Evolutionary conservation across 495 filamentous ascomycete species (phyloP), one percentile per base, ranked within the genome.

Genomic region (Penicillium steckii): DNA sequence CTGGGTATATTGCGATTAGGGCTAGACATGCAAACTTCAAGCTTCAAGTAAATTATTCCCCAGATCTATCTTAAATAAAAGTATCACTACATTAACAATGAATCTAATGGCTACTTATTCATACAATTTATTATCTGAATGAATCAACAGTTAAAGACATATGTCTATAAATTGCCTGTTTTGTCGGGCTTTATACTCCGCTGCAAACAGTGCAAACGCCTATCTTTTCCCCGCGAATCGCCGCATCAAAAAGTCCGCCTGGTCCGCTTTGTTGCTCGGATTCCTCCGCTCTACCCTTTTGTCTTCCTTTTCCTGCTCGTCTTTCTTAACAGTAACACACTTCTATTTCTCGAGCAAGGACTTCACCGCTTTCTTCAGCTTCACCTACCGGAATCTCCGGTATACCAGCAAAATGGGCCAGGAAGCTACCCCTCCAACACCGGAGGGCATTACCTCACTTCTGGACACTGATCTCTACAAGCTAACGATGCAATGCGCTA

Each of bases 391-490:
- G 43, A 29, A 27, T 7, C 32, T 37, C 59, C 30, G 49, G 45
- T 18, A 25, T 33, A 43, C 26, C 51, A 46, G 8, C 53, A 68
- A 10, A 49, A 73, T 75, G 72, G 56, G 47, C 53, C 56, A 69
- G 44, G 54, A 64, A 37, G 57, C 25, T n/a, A 52, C 61, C 47
- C 50, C 68, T 58, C 53, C 61, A 32, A 50, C 57, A 44, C 78
- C 81, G n/a, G 80, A 82, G 59, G 92, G 91, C 30, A 84, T 97
- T 62, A 86, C 82, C 68, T 97, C 94, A 52, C 85, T 98, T 53
- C 82, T 98, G 32, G 94, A 98, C 66, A 98, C 94, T 1, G 94
- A 98, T 76, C 77, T 98, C 35, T 98, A 98, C 80, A 98, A 98
- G 71, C 70, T 98, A 63, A 98, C 94, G 8, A 98, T 98, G 94